Conservation (phyloP, 768 basidiomycete species). For the Dentipellis sp. region DNA sequence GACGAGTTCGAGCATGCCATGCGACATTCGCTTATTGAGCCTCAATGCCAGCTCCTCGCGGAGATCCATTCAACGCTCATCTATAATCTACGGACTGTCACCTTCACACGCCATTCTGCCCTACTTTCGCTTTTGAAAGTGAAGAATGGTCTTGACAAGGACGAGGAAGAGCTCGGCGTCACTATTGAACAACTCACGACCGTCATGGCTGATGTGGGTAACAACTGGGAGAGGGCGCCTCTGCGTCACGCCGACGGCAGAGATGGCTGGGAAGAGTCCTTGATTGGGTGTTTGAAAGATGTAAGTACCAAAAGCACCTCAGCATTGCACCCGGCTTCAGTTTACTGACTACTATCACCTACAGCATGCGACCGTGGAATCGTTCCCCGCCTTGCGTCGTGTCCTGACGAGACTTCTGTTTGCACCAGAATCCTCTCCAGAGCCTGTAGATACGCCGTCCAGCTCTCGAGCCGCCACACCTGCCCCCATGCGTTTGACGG, state of each 20-base stretch:
- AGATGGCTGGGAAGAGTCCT: slow-evolving; percentile 86
- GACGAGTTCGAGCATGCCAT: slow-evolving; percentile 90
- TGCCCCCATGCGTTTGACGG: slow-evolving; percentile 25
- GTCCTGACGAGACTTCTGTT: slow-evolving; percentile 70
- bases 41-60: slow-evolving; percentile 66
- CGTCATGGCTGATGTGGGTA: slow-evolving; percentile 74
- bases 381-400: slow-evolving; percentile 64
- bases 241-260: slow-evolving; percentile 65
- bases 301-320: slow-evolving; percentile 35
- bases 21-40: slow-evolving; percentile 61
- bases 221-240: slow-evolving; percentile 78
- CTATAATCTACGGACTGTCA: slow-evolving; percentile 79
- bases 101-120: slow-evolving; percentile 68
- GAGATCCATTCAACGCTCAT: slow-evolving; percentile 88
- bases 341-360: neutral
- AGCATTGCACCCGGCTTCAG: neutral
- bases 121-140: slow-evolving; percentile 53
- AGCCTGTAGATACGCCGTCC: slow-evolving; percentile 35
- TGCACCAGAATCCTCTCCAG: slow-evolving; percentile 42
- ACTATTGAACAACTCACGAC: slow-evolving; percentile 52
- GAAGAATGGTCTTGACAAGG: slow-evolving; percentile 28
- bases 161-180: slow-evolving; percentile 42
- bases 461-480: slow-evolving; percentile 39
- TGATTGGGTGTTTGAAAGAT: slow-evolving; percentile 83
- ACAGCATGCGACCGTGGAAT: slow-evolving; percentile 66